Evolutionary conservation across 164 flowering plant genomes (phyloP).

Genomic region (Vitis rotundifolia): DNA sequence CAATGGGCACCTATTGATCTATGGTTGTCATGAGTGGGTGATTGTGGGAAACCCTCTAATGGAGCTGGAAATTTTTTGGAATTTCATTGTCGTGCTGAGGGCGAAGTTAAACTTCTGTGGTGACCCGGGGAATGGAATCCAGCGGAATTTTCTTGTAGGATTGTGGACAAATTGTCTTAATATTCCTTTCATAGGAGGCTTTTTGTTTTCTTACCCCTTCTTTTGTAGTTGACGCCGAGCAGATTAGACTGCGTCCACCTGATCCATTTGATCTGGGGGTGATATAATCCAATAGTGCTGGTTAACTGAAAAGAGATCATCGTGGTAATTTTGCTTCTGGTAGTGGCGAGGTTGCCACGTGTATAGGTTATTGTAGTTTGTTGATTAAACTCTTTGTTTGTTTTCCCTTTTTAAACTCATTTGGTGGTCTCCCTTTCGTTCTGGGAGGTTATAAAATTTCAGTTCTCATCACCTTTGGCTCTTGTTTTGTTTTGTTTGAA

Average conservation of each 20-base stretch:
- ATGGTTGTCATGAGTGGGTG: no score
- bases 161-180: no score
- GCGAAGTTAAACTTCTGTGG: no score
- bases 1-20: slow-evolving; percentile 36
- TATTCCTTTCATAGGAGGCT: no score
- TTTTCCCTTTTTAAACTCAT: neutral
- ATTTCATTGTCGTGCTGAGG: no score
- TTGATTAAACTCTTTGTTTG: neutral
- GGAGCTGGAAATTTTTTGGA: no score
- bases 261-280: neutral
- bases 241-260: neutral
- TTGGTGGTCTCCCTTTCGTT: neutral
- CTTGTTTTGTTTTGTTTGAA: no score
- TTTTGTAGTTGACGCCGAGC: neutral
- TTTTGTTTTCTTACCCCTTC: neutral
- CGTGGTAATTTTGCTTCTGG: neutral
- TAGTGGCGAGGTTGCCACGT: slow-evolving; percentile 1
- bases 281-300: neutral
- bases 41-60: no score
- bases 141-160: no score
- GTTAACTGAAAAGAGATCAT: neutral
- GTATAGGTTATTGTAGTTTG: slow-evolving; percentile 1
- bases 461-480: no score
- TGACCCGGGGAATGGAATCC: no score
- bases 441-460: no score